These are phyloP conservation scores for Wickerhamiella azyma DNA, from an alignment of 805 yeast genomes.

Conservation along the genomic window DNA sequence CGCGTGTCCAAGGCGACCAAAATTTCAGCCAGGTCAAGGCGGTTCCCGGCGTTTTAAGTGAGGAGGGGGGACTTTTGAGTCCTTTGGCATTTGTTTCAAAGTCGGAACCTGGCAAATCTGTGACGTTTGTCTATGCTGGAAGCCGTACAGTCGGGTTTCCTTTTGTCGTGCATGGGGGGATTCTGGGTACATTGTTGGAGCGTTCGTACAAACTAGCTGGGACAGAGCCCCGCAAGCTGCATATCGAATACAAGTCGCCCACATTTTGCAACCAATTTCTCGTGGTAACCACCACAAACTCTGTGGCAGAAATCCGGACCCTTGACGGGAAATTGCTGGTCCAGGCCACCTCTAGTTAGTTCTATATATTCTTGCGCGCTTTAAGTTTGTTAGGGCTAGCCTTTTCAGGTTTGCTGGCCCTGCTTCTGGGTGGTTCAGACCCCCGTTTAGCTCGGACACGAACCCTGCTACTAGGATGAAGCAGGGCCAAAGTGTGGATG, in stretches of 20 bases:
- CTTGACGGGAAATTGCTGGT: slow-evolving; percentile 44
- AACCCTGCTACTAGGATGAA: no score
- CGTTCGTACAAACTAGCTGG: slow-evolving; percentile 33
- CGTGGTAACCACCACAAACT: slow-evolving; percentile 40
- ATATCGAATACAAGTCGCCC: slow-evolving; percentile 47
- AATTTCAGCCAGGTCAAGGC: neutral
- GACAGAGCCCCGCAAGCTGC: slow-evolving; percentile 19
- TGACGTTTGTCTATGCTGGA: slow-evolving; percentile 65
- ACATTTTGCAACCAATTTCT: slow-evolving; percentile 68
- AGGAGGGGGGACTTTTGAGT: slow-evolving; percentile 44
- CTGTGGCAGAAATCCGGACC: slow-evolving; percentile 41
- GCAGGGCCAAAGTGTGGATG: no score
- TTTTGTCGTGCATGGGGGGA: slow-evolving; percentile 77
- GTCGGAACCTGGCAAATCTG: slow-evolving; percentile 39
- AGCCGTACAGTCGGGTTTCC: slow-evolving; percentile 76
- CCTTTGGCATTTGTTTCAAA: slow-evolving; percentile 58
- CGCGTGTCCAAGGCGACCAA: neutral
- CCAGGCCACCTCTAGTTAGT: slow-evolving; percentile 1
- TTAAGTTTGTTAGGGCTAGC: no score
- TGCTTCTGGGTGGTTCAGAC: no score
- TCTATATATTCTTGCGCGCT: no score
- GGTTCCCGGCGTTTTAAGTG: neutral
- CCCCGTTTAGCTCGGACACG: no score
- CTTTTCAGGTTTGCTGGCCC: neutral
- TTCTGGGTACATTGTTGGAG: slow-evolving; percentile 65